Evolutionary conservation across 2,329 filamentous ascomycete species (phyloP), one percentile per base, ranked within the genome.

Genomic region (Drechslerella dactyloides): DNA sequence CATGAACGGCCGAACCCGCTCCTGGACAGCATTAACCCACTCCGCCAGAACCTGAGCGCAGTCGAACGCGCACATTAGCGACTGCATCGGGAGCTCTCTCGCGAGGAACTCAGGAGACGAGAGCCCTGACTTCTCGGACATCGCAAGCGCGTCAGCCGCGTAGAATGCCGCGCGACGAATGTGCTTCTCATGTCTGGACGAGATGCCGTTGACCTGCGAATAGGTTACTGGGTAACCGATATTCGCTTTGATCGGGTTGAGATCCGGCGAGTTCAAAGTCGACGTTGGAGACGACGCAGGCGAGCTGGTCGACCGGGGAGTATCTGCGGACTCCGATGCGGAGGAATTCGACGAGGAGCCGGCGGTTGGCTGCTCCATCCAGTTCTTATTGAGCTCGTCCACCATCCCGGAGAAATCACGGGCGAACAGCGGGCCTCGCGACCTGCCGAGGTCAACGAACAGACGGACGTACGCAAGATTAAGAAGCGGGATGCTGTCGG

Each of bases 101-200:
- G 88, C 89, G 73, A 90, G 88, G 74, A 96, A 92, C 6, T 90
- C 89, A 80, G 93, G 94, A 0, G 90, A 91, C 2, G 75, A 75
- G 27, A 93, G 86, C 0, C 91, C 91, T 11, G 94, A 84, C 78
- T 90, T 93, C 78, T 96, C 90, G 1, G 91, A 89, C 86, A 94
- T 94, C 27, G 88, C 87, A 7, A 99, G 85, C 0, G 93, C 96
- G 79, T 97, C 92, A 0, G 91, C 92, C 0, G 94, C 94, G 77
- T 96, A 96, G 78, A 92, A 96, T 0, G 93, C 94, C n/a, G 94
- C 94, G 79, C 93, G 96, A 48, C 93, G 89, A 19, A 97, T 83
- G 77, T 96, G 91, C 74, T 88, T 89, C 80, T 99, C 93, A 1
- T 92, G 88, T 66, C 89, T 88, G 0, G 89, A 87, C 10, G 85